Evolutionary conservation across 495 filamentous ascomycete genomes (phyloP), one percentile per base, ranked within the genome.

Genomic region (Aspergillus funiculosus): DNA sequence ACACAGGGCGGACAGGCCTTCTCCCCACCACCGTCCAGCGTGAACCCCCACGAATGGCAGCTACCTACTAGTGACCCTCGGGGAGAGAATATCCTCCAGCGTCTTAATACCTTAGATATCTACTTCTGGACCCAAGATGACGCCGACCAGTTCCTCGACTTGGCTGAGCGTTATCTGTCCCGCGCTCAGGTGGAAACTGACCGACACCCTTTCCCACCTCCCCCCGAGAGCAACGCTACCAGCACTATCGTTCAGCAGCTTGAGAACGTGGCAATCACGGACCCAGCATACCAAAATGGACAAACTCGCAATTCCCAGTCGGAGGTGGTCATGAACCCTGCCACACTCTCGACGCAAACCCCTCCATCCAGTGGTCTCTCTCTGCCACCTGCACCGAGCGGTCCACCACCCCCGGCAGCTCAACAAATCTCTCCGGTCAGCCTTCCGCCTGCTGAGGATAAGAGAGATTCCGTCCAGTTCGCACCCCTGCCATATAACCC

Each of bases 401-500:
- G 24, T 9, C 64, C 60, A 21, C 64, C 60, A 21, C 61, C 71
- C 19, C 60, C 63, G 26, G 57, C 62, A 19, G 60, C 63, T 3
- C 56, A 58, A 30, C 48, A 47, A 13, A 40, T 50, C 24, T n/a
- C 39, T 15, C 44, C 43, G 22, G 43, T 34, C 56, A 44, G 61
- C 60, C 42, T 69, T 64, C 27, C 49, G 25, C 54, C 63, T 47
- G 52, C 56, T 43, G 58, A 64, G 27, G 51, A 65, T 13, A 63
- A 54, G 14, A 63, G 67, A 49, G 66, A 75, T 10, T 63, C 72
- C 14, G 68, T 68, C 38, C 70, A 56, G 35, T 81, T 77, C 39
- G 71, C 74, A n/a, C 86, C 87, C n/a, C 76, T 92, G 41, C 78
- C 87, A 2, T 95, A 95, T 54, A 95, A 95, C 62, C 89, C 89